Conservation (phyloP, 768 basidiomycete species). For the Trametes cubensis region DNA sequence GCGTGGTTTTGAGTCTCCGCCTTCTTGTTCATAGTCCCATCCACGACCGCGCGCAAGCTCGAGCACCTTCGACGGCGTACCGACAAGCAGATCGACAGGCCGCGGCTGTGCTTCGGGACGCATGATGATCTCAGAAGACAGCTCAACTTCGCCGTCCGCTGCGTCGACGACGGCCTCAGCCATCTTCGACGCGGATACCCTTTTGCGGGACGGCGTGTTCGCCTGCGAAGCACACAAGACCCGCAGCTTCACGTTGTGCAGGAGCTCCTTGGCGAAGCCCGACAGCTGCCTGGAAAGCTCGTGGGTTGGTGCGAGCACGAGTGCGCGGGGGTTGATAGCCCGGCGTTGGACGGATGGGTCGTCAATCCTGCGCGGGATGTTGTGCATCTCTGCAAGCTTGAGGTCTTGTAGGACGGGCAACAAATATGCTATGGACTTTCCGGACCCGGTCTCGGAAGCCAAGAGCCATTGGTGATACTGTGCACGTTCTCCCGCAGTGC, state of each 20-base stretch:
- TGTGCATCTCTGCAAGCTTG: constrained; percentile 60
- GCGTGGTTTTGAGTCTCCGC: constrained; percentile 31
- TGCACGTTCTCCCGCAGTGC: constrained; percentile 37
- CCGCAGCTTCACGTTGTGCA: constrained; percentile 78
- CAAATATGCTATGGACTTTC: constrained; percentile 90
- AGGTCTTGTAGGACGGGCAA: constrained; percentile 80
- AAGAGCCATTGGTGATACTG: constrained; percentile 59
- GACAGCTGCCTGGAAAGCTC: constrained; percentile 85
- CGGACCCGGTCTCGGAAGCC: constrained; percentile 89
- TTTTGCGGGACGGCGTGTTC: constrained; percentile 42
- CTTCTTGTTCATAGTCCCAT: constrained; percentile 48
- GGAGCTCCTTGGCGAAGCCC: constrained; percentile 68
- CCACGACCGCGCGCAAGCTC: constrained; percentile 59
- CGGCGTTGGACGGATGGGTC: constrained; percentile 20
- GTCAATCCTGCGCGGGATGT: constrained; percentile 4
- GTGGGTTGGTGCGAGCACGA: constrained; percentile 87
- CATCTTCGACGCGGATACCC: constrained; percentile 54
- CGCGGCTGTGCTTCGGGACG: constrained; percentile 19
- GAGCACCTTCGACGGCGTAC: constrained; percentile 65
- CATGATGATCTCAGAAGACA: constrained; percentile 31
- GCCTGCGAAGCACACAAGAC: constrained; percentile 69
- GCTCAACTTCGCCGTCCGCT: constrained; percentile 27
- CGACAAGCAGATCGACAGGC: constrained; percentile 61
- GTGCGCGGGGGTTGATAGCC: constrained; percentile 68
- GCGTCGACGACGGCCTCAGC: constrained; percentile 32